Conservation (phyloP, 2,329 filamentous ascomycete species). For the Aciculosporium take region DNA sequence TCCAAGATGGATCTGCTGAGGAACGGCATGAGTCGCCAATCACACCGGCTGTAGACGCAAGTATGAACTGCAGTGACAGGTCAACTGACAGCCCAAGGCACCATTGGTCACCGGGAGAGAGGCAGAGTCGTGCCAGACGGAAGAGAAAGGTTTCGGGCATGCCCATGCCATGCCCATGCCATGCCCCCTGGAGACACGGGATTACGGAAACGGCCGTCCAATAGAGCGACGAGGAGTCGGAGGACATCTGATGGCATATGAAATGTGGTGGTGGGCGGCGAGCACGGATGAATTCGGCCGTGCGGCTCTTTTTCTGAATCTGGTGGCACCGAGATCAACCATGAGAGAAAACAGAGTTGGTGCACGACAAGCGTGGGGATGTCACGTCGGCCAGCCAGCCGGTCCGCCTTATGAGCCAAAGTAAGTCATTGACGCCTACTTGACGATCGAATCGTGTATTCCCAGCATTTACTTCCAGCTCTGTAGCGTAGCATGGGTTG, state of each 20-base stretch:
- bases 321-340: slow-evolving; percentile 2
- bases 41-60: background rate
- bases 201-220: background rate
- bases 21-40: slow-evolving; percentile 5
- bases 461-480: background rate
- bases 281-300: slow-evolving; percentile 6
- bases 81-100: background rate
- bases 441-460: background rate
- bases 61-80: background rate
- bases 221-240: background rate
- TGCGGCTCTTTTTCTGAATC: slow-evolving; percentile 1
- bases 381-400: background rate
- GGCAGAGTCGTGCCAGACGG: background rate
- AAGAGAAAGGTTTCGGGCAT: background rate
- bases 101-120: background rate
- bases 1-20: slow-evolving; percentile 2
- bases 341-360: slow-evolving; percentile 1
- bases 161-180: no score
- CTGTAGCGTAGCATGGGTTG: background rate
- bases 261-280: no score
- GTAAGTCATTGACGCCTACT: background rate
- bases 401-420: background rate
- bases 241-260: background rate
- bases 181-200: background rate
- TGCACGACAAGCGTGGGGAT: slow-evolving; percentile 1